Evolutionary conservation across 2,329 filamentous ascomycete species (phyloP), one percentile per base, ranked within the genome.

Genomic region (Tolypocladium cylindrosporum): DNA sequence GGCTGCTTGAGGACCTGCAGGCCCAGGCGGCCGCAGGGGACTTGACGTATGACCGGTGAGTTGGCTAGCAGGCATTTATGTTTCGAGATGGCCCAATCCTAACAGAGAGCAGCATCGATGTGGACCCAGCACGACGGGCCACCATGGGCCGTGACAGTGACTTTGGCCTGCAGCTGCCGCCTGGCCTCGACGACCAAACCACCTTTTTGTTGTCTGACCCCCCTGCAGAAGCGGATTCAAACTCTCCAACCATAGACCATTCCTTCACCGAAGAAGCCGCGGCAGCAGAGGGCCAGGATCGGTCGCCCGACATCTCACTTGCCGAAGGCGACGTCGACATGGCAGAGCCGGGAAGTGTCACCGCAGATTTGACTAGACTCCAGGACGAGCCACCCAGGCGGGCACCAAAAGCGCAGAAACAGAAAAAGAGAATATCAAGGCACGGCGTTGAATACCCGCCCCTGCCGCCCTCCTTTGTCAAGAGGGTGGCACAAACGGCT

Each of bases 391-490:
- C 51, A 41, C 37, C 43, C 57, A 13, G 40, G 48, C 53, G 36
- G 43, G 24, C 59, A n/a, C 60, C 63, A 13, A 65, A 63, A 27
- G 56, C 64, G 16, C 61, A 61, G 48, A 71, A 70, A 59, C 73
- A 70, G 60, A 72, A 68, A 59, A 80, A 79, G 64, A 68, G 71
- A 14, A 63, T 84, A 54, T 95, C 91, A 0, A 81, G 81, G 54
- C 79, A 91, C 66, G 90, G 90, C 34, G 84, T 89, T 55, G 82
- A 87, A 60, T 91, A 92, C 63, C 88, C 90, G 1, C 85, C 87
- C 1, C 75, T 96, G 48, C 90, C 91, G 2, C 74, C 81, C 1
- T 80, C 84, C 0, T 84, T 92, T 24, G 85, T 96, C 55, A 93
- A 92, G 72, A 80, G 84, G 61, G 73, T 91, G 2, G 87, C 87